Base-by-base conservation (phyloP, 129 eudicot species). In the Pittosporum tobira region DNA sequence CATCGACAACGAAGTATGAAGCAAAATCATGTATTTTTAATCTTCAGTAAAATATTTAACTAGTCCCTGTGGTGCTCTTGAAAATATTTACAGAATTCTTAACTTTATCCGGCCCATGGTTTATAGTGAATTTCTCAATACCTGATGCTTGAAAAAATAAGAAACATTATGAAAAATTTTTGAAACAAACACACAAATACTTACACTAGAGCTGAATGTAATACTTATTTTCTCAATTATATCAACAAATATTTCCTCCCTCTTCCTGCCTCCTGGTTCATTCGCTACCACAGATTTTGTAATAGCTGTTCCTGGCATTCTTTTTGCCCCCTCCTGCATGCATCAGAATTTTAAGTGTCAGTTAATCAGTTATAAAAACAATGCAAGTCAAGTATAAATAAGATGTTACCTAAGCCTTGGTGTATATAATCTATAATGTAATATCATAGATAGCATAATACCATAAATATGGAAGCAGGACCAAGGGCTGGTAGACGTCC, bases 221-320 rank as follows among this genome's bases (percentile, higher is more conserved):
- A 91, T 81, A 68, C 98, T 91, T 52, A 91, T 86, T 79, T 91
- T 91, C 75, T 91, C 98, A 73, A 86, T 91, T 52, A 91, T 83
- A 64, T 91, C 98, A 69, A 91, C 98, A 50, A 91, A 91, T 48
- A 91, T 91, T 75, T 91, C 98, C 81, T 91, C 95, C 74, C 95
- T 86, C 61, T 75, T 91, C 57, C 90, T 76, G 42, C 98, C 95
- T 61, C 87, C 95, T 30, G 98, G 94, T 72, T 91, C 95, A 77
- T 91, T 75, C 50, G 98, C 95, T 47, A 91, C 95, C 40, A 91
- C 94, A 63, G 98, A 91, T 80, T 91, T 91, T 56, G 95, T 91
- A 63, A 86, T 87, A 73, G 95, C 98, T 43, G 95, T 91, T 77
- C 95, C 95, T 51, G 95, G 98, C 98, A 91, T 91, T 80, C 98